Evolutionary conservation across 805 yeast genomes (phyloP), one percentile per base, ranked within the genome.

Genomic region (Jamesozyma spencerorum): DNA sequence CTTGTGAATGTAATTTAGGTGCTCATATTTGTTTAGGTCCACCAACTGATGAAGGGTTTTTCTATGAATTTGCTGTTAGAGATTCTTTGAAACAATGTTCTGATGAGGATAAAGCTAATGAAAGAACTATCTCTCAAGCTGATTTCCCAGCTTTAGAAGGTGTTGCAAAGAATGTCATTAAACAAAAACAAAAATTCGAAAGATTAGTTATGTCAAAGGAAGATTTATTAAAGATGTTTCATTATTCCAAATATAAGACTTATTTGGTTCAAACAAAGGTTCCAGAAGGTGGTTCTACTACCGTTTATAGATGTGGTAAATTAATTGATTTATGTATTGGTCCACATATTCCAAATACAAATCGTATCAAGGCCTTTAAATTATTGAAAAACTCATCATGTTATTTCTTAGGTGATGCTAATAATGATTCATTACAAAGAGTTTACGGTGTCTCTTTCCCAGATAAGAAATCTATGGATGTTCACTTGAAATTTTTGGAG

Each of bases 391-490:
- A 88, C 73, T 90, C 97, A 14, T 81, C 97, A 2, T 87, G 96
- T 41, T 92, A 92, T 69, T 92, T 92, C 73, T 69, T 86, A 56
- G 98, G 97, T 67, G 97, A 90, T 53, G 68, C 94, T 37, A 72
- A 71, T 53, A 90, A 92, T 62, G 98, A 92, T 64, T 87, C 97
- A 17, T 74, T 92, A 65, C 98, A 92, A 70, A 85, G 98, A 72
- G 77, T 92, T 42, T 92, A 92, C 63, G 98, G 98, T 77, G 81
- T 92, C 49, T 84, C 97, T 12, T 92, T 92, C 87, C 98, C 98
- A 48, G 98, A 92, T 66, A 90, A 92, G 74, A 86, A 87, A 66
- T 75, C 77, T 54, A 84, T 92, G 94, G 90, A 85, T 55, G 97
- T 83, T 55, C 96, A 92, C 63, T 66, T 90, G 68, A 85, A 87